phyloP scores from a whole-genome alignment of 2,329 filamentous ascomycete genomes.

The Fusarium lyarnte region DNA sequence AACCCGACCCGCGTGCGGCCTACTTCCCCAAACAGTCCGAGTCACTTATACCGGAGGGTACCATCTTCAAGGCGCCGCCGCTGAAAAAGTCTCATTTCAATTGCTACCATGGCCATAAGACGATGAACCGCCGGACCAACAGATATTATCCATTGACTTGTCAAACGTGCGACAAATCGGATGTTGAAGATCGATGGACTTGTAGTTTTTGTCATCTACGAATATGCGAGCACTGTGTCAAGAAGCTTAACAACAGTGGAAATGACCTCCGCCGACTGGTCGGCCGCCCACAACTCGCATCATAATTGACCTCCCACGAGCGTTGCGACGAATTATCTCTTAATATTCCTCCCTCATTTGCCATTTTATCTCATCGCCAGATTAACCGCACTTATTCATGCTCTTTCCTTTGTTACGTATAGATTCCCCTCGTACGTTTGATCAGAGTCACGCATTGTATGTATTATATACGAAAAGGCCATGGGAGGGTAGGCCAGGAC shows the following conservation, averaged over 20 bases:
- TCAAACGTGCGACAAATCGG: conserved; percentile 60
- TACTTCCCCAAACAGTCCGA: conserved; percentile 51
- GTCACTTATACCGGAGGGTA: conserved; percentile 44
- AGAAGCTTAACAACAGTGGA: conserved; percentile 52
- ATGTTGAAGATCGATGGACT: conserved; percentile 56
- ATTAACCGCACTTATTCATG: background rate
- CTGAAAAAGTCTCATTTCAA: conserved; percentile 56
- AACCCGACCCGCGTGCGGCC: conserved; percentile 49
- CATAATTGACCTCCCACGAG: background rate
- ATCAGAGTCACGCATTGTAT: conserved; percentile 31
- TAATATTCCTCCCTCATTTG: background rate
- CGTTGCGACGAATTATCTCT: background rate
- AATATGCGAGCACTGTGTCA: conserved; percentile 60
- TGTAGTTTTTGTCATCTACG: conserved; percentile 63
- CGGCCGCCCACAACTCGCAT: conserved; percentile 36
- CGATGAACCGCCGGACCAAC: conserved; percentile 61
- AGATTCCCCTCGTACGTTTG: conserved; percentile 18
- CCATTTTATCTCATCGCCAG: conserved; percentile 1
- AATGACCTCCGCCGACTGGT: conserved; percentile 57
- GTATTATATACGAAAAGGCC: conserved; percentile 35
- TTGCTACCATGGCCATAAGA: conserved; percentile 60
- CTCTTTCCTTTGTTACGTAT: conserved; percentile 34
- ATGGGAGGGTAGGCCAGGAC: conserved; percentile 2
- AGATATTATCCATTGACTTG: conserved; percentile 62
- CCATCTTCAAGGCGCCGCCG: conserved; percentile 54